Evolutionary conservation across 306 rosid genomes (phyloP).

Genomic region (Prunus dulcis): DNA sequence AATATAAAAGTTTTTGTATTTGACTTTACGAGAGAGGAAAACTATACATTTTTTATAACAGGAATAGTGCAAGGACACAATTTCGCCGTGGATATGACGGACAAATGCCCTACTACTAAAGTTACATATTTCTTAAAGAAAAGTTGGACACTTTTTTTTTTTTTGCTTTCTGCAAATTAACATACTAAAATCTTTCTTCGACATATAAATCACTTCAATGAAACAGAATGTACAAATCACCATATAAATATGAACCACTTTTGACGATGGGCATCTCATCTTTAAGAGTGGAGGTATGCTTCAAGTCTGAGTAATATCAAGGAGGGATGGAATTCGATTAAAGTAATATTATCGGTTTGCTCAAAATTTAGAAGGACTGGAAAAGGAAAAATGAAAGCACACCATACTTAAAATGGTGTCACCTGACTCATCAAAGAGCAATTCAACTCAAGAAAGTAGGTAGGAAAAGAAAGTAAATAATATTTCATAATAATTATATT

Average conservation of each 20-base stretch:
- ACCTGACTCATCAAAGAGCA: conserved; percentile 20
- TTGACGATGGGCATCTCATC: neutral
- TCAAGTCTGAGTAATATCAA: neutral
- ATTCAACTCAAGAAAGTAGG: neutral
- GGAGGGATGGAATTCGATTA: neutral
- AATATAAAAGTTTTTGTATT: too few relatives aligned
- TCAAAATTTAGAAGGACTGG: neutral
- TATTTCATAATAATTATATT: too few relatives aligned
- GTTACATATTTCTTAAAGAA: neutral
- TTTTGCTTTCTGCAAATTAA: neutral
- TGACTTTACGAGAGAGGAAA: too few relatives aligned
- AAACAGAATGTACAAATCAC: neutral
- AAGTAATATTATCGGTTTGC: too few relatives aligned
- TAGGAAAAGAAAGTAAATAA: too few relatives aligned
- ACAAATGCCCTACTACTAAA: neutral
- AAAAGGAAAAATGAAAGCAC: neutral
- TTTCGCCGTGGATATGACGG: too few relatives aligned
- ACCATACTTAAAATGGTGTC: conserved; percentile 18
- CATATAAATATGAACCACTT: neutral
- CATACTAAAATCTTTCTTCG: neutral
- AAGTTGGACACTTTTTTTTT: neutral
- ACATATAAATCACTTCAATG: neutral
- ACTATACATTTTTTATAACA: too few relatives aligned
- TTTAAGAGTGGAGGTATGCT: neutral
- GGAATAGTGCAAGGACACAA: too few relatives aligned